Percentiles rank a stretch among this genome's conserved stretches.
Conservation (phyloP, 371 early-diverging fungal genomes). For the Mortierella sp. region DNA sequence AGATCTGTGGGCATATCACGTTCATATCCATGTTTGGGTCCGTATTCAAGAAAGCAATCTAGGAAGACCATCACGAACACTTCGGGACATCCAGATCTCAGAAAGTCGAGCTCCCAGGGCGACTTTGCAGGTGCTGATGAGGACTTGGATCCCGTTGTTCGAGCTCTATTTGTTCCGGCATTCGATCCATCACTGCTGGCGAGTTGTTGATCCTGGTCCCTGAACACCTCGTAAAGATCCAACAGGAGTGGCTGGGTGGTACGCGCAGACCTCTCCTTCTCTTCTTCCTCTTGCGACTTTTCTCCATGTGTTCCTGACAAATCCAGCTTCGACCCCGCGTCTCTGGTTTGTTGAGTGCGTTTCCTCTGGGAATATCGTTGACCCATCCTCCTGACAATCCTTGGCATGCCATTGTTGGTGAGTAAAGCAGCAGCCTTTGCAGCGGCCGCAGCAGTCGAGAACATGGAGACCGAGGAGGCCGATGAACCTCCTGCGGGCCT, state of each 20-base stretch:
- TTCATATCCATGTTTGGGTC: constrained; percentile 30
- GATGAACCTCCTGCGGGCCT: constrained; percentile 1
- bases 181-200: too few relatives aligned
- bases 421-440: constrained; percentile 17
- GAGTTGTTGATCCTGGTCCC: background rate
- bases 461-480: constrained; percentile 12
- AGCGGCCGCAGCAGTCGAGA: constrained; percentile 8
- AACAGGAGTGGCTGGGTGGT: too few relatives aligned
- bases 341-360: background rate
- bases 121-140: background rate
- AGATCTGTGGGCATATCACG: constrained; percentile 25
- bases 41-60: constrained; percentile 28
- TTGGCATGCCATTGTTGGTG: constrained; percentile 19
- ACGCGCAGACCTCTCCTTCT: too few relatives aligned
- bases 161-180: too few relatives aligned
- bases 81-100: constrained; percentile 40
- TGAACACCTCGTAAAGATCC: too few relatives aligned
- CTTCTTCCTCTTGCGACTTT: too few relatives aligned
- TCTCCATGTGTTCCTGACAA: background rate
- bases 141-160: too few relatives aligned
- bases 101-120: constrained; percentile 33
- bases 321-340: background rate
- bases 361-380: constrained; percentile 1
- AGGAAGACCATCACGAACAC: constrained; percentile 16
- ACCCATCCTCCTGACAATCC: constrained; percentile 13